Evolutionary conservation across 2,329 filamentous ascomycete species (phyloP).

Genomic region (Pezicula carpinea): DNA sequence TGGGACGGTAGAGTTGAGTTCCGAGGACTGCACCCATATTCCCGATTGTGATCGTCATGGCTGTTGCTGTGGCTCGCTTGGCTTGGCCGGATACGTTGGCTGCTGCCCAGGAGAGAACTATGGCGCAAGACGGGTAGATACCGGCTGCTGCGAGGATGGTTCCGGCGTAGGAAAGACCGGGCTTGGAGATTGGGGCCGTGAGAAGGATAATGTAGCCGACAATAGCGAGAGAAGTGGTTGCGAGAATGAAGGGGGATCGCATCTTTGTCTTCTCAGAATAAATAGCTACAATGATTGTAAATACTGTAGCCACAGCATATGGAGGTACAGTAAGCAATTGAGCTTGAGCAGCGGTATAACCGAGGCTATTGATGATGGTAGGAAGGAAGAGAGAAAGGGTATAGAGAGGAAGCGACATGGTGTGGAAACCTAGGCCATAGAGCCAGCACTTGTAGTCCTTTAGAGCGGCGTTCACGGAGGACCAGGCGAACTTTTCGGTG

Average conservation of each 20-base stretch:
- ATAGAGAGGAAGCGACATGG: constrained; percentile 61
- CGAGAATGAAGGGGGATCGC: constrained; percentile 60
- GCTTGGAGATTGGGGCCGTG: constrained; percentile 37
- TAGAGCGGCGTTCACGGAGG: constrained; percentile 56
- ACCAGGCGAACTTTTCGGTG: constrained; percentile 65
- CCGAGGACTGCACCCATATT: constrained; percentile 65
- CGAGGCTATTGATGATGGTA: constrained; percentile 49
- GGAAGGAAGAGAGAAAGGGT: constrained; percentile 52
- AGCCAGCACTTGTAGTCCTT: constrained; percentile 68
- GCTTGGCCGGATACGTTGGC: constrained; percentile 69
- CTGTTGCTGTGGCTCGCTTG: constrained; percentile 63
- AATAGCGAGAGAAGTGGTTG: constrained; percentile 48
- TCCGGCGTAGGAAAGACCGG: constrained; percentile 55
- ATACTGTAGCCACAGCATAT: constrained; percentile 57
- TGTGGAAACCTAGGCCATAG: constrained; percentile 68
- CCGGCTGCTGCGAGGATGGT: constrained; percentile 61
- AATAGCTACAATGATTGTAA: constrained; percentile 54
- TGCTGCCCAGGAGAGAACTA: constrained; percentile 64
- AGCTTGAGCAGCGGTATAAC: constrained; percentile 47
- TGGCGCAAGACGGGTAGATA: constrained; percentile 61
- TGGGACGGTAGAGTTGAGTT: constrained; percentile 62
- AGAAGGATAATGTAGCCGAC: constrained; percentile 61
- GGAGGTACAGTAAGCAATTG: constrained; percentile 60
- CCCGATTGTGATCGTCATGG: constrained; percentile 68
- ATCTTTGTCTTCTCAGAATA: constrained; percentile 53